These are phyloP conservation scores for Aspergillus fijiensis DNA, from an alignment of 2,329 filamentous ascomycete genomes.

Conservation along the genomic window DNA sequence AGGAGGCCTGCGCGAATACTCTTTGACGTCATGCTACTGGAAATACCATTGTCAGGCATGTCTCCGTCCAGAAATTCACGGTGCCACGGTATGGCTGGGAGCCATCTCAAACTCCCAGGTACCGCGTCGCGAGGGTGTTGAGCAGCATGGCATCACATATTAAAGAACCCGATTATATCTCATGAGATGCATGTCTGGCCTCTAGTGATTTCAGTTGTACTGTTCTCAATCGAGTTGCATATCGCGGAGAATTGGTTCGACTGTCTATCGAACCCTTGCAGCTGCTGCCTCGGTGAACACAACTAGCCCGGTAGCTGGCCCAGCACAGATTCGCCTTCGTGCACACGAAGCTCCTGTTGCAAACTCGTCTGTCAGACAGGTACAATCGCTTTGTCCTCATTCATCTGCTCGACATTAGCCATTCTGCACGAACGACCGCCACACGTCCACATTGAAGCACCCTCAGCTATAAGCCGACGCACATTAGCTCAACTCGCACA, in stretches of 20 bases:
- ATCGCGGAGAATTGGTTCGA: background rate
- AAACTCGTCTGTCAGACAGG: background rate
- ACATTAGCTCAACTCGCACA: background rate
- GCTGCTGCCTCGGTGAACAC: background rate
- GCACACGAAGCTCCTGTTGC: background rate
- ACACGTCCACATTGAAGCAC: background rate
- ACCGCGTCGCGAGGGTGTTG: background rate
- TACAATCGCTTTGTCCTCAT: background rate
- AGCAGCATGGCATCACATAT: background rate
- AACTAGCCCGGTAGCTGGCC: background rate
- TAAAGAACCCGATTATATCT: background rate
- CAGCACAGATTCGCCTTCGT: background rate
- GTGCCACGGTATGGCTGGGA: constrained; percentile 12
- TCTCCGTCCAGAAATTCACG: constrained; percentile 5
- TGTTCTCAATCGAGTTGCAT: background rate
- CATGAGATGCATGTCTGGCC: too few species aligned
- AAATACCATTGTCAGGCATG: constrained; percentile 7
- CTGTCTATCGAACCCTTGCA: background rate
- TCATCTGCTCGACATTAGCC: background rate
- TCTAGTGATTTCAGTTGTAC: background rate
- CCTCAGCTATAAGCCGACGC: background rate
- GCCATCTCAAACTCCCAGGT: constrained; percentile 3
- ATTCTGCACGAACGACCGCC: background rate
- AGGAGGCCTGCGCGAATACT: background rate
- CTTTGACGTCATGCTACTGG: constrained; percentile 12